Evolutionary conservation across 1,284 basidiomycete species (phyloP), one percentile per base, ranked within the genome.

Genomic region (Xerocomus amazonicus): DNA sequence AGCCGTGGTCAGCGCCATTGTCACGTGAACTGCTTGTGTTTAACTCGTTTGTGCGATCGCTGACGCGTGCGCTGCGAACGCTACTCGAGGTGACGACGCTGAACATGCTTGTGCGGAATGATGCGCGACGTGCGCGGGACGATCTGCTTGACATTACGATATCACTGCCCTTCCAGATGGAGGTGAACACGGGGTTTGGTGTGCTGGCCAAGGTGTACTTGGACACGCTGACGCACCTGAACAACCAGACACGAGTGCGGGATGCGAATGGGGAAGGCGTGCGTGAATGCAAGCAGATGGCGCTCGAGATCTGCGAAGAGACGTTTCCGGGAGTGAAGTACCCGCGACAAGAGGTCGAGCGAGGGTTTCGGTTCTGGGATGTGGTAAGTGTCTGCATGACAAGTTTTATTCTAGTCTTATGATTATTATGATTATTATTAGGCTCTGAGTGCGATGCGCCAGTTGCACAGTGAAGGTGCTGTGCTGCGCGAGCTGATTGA

Each of bases 361-460:
- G 97, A 48, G 95, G 94, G 5, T 98, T 99, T 77, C 79, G 97
- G 59, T 99, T 99, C 77, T 99, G 97, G 96, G 90, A 96, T 65
- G 81, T 94, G 68, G 93, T 96, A 67, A 76, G 92, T 82, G 35
- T 23, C 19, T 23, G 4, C 19, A 23, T 23, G 19, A 23, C 19
- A 23, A 23, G 19, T 3, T 23, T 23, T 23, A 4, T 23, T 23
- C 19, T 23, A 23, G 19, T 23, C 19, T 23, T 23, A 23, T 23
- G 2, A 23, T 23, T 23, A 4, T 23, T 23, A 4, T n/a, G n/a
- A n/a, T 23, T 38, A 51, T 53, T 54, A 53, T 60, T 70, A 94
- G 90, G 82, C 93, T 60, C 81, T 97, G 71, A 81, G 81, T 45
- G 92, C 91, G 60, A 90, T 98, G 75, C 78, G 92, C 69, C 84